A percentile compares a stretch with the other conserved stretches of the same genome.
phyloP scores from a whole-genome alignment of 495 filamentous ascomycete species.

The Geoglossum glabrum region DNA sequence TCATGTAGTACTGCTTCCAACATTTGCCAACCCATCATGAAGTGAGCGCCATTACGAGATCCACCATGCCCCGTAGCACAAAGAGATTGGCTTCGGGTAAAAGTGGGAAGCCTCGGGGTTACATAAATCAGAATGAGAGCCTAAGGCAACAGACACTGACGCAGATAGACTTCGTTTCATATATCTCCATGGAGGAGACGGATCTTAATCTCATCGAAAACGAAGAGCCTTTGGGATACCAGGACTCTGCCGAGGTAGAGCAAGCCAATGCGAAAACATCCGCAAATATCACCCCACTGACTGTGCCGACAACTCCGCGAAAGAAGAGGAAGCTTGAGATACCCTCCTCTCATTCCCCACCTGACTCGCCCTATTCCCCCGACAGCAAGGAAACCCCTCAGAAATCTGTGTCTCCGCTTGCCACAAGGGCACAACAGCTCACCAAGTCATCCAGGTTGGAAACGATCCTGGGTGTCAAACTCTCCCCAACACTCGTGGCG shows the following conservation, averaged over 20 bases:
- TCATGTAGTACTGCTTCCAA: too few species aligned
- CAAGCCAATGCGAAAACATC: neutral
- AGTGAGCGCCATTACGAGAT: neutral
- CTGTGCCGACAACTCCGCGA: neutral
- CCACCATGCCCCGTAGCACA: neutral
- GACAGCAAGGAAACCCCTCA: slow-evolving; percentile 4
- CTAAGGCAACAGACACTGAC: slow-evolving; percentile 15
- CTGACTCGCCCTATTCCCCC: slow-evolving; percentile 17
- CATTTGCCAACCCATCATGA: too few species aligned
- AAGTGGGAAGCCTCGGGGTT: neutral
- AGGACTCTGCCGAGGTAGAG: neutral
- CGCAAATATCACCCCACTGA: neutral
- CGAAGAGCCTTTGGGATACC: neutral
- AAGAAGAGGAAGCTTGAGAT: slow-evolving; percentile 11
- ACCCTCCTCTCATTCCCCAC: slow-evolving; percentile 21
- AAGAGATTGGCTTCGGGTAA: neutral
- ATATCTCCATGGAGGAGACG: slow-evolving; percentile 6
- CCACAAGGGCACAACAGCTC: neutral
- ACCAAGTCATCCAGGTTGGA: neutral
- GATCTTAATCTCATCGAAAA: slow-evolving; percentile 7
- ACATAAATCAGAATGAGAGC: neutral
- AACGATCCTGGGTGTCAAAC: neutral
- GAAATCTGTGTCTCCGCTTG: neutral
- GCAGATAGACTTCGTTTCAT: slow-evolving; percentile 12
- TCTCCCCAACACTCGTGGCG: slow-evolving; percentile 3